Percentiles rank a stretch among this genome's conserved stretches.
phyloP scores from a whole-genome alignment of 2,329 filamentous ascomycete genomes.

The Clonostachys rhizophaga region DNA sequence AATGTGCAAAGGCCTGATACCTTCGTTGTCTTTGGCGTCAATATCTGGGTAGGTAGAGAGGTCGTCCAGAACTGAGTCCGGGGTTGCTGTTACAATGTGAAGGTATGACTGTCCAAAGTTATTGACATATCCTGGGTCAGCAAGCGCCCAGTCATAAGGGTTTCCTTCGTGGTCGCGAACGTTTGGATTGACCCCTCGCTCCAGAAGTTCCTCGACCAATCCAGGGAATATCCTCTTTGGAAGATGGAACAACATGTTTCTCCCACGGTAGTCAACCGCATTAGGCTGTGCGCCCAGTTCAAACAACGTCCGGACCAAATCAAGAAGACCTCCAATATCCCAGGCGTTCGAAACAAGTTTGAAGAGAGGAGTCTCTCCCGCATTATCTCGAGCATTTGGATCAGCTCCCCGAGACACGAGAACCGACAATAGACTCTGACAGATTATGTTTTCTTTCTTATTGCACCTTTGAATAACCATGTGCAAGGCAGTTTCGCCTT shows the following conservation, averaged over 20 bases:
- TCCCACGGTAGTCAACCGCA: background rate
- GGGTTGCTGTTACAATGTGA: no score
- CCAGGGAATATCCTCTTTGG: background rate
- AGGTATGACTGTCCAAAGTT: no score
- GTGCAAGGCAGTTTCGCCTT: background rate
- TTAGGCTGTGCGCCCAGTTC: slow-evolving; percentile 1
- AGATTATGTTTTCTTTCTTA: background rate
- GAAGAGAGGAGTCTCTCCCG: background rate
- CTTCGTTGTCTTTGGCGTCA: background rate
- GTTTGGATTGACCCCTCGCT: no score
- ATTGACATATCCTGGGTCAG: no score
- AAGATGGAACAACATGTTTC: background rate
- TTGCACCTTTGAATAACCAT: background rate
- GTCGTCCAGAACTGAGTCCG: background rate
- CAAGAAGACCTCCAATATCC: background rate
- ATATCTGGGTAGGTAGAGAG: background rate
- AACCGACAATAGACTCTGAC: background rate
- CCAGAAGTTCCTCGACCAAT: background rate
- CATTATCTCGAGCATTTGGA: background rate
- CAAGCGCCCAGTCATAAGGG: no score
- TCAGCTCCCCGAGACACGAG: background rate
- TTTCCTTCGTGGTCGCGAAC: no score
- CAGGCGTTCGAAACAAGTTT: background rate
- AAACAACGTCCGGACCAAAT: background rate
- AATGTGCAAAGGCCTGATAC: background rate